Evolutionary conservation across 768 basidiomycete genomes (phyloP), one percentile per base, ranked within the genome.

Genomic region (Chalciporus sphaerocephalus): DNA sequence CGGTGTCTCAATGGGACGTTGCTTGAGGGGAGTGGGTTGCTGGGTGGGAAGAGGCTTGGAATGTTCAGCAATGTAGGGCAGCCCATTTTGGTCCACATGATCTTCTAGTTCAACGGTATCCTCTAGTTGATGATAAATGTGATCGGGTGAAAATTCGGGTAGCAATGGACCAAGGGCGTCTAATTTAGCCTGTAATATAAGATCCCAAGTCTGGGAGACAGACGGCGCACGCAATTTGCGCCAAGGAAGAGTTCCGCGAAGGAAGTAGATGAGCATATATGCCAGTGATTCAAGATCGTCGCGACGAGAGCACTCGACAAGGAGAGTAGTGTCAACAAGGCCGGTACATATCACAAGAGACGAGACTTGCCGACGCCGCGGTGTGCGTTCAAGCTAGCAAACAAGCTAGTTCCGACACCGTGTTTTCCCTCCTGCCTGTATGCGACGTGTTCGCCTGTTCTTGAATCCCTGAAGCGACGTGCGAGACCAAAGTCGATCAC

Each of bases 401-500:
- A 89, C 4, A 87, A 69, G 10, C 80, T 82, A 0, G 87, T 89
- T 13, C 87, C 87, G 41, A 90, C 87, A 21, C 86, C 86, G 44
- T 89, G 86, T 45, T 78, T 76, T n/a, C 78, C 61, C 16, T 85
- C 82, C 48, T 84, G 84, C 51, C 74, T 76, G 69, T 85, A 87
- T 4, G 85, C 79, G 46, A 89, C 78, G 58, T 89, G 87, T 34
- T 69, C 71, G 17, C 75, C 74, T 0, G 85, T 85, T 21, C 72
- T 72, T 5, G 79, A 55, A 56, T 89, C 85, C 17, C 84, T 78
- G 59, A 77, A 90, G 54, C 84, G 85, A 62, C 87, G 87, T 0
- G 87, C 86, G 37, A 90, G 83, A 12, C 87, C 87, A 67, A 90
- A 90, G 69, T 90, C 87, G 55, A 90, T 90, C 54, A 99, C 88